Evolutionary conservation across 192 early-diverging fungal genomes (phyloP), one percentile per base, ranked within the genome.

Genomic region (Geranomyces variabilis): DNA sequence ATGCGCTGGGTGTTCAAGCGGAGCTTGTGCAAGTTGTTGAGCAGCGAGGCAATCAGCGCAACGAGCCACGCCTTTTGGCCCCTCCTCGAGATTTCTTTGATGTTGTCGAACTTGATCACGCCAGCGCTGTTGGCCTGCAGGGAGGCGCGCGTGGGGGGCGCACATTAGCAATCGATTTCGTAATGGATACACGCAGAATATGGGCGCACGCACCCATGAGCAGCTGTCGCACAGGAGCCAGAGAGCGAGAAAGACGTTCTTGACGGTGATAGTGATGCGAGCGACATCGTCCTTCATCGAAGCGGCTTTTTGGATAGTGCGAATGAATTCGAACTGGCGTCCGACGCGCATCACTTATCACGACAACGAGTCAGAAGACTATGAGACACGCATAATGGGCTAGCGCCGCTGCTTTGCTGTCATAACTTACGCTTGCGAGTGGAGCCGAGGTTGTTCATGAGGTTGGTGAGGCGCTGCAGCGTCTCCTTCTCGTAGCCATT

Each of bases 61-160:
- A 77, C 72, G 49, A 91, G 69, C 92, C 92, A 94, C 75, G 83
- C 89, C 70, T 84, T 85, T 79, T 73, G 70, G 43, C 88, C 88
- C 30, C 81, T 70, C 24, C 83, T 71, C 43, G 69, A 77, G 72
- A 92, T 84, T 43, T 81, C 83, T 67, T 90, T 89, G 65, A 89
- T 86, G 73, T 87, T 83, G 34, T 83, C 63, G 60, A 89, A 82
- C 74, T 86, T 88, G 80, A 82, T 83, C 9, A 88, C 77, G 1
- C 89, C 89, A 30, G 79, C 78, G 65, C 77, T 75, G 79, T 91
- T 82, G 28, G 82, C 72, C 86, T 89, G 31, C 6, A 45, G 56
- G 59, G 28, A 17, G 1, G 19, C n/a, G n/a, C n/a, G n/a, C n/a
- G n/a, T n/a, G n/a, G n/a, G n/a, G n/a, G n/a, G 22, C 21, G 58